Conservation (phyloP, 352 stramenopile species). For the Phytophthora sp. region DNA sequence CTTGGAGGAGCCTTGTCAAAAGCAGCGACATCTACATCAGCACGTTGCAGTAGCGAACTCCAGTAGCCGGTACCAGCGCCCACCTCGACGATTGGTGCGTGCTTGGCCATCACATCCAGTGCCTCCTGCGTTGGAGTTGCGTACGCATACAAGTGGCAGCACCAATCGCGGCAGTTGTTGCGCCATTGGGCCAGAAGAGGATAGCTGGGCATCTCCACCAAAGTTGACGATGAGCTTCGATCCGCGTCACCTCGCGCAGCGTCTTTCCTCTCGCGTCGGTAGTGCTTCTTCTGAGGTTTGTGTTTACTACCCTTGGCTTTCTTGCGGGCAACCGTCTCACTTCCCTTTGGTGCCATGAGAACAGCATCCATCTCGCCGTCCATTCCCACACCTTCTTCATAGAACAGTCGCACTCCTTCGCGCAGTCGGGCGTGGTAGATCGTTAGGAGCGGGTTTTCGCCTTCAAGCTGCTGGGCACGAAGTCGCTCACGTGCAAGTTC, state of each 20-base stretch:
- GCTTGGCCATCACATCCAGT: conserved; percentile 52
- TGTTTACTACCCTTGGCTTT: conserved; percentile 57
- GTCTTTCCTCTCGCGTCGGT: conserved; percentile 51
- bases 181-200: conserved; percentile 74
- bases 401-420: conserved; percentile 79
- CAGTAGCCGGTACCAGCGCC: conserved; percentile 92
- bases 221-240: conserved; percentile 10
- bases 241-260: conserved; percentile 10
- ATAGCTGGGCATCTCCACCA: conserved; percentile 67
- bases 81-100: conserved; percentile 85
- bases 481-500: conserved; percentile 30
- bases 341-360: conserved; percentile 43
- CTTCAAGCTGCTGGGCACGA: conserved; percentile 27
- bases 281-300: conserved; percentile 70
- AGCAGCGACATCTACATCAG: conserved; percentile 76
- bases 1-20: conserved; percentile 65
- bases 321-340: conserved; percentile 19
- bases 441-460: conserved; percentile 54
- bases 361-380: conserved; percentile 81
- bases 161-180: conserved; percentile 81
- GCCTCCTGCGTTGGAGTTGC: conserved; percentile 68
- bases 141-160: conserved; percentile 76
- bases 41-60: conserved; percentile 71
- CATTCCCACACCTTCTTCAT: conserved; percentile 80
- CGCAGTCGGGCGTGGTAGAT: conserved; percentile 68